Base-by-base conservation (phyloP, 495 filamentous ascomycete genomes). In the Filosporella fistucella region DNA sequence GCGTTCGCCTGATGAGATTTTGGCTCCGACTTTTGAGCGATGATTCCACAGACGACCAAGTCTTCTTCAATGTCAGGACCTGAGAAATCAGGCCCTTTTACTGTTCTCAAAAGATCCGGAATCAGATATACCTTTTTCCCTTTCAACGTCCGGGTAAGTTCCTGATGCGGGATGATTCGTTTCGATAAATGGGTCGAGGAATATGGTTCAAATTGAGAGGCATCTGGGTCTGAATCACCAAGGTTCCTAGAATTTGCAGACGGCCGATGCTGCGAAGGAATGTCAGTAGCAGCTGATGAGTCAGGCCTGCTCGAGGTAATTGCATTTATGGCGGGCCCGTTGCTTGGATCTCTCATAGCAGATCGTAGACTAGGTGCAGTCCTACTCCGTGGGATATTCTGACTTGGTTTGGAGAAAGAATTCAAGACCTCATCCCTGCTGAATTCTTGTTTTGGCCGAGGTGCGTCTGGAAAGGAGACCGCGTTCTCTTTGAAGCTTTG, bases 11-110 rank as follows among this genome's bases (percentile, higher is more conserved):
- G 40, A 50, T 90, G 84, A 35, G 78, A 69, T 22, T 76, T 77
- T 1, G 94, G 88, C 0, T 85, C 77, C 2, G 91, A 95, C 57
- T 96, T 96, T 7, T 80, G 85, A 2, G 87, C 87, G 44, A 97
- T 78, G 45, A 93, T 85, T 12, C 81, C 93, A 47, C 96, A 82
- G 8, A 96, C 78, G 21, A 97, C 88, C 50, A 83, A 86, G 62
- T 97, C 94, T 18, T 79, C 76, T 54, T 94, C 88, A 17, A 91
- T 69, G 35, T 93, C 83, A 2, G 94, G 94, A 0, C 90, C 76
- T 22, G 86, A 78, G 61, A 86, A 99, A n/a, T 84, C 74, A 1
- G 91, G 94, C 0, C 79, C 78, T 63, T 88, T 91, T 43, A 99
- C 78, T 11, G 73, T 75, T 51, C 82, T 83, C 28, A 99, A 73